These are phyloP conservation scores for Beauveria brongniartii DNA, from an alignment of 2,329 filamentous ascomycete species.

Conservation along the genomic window DNA sequence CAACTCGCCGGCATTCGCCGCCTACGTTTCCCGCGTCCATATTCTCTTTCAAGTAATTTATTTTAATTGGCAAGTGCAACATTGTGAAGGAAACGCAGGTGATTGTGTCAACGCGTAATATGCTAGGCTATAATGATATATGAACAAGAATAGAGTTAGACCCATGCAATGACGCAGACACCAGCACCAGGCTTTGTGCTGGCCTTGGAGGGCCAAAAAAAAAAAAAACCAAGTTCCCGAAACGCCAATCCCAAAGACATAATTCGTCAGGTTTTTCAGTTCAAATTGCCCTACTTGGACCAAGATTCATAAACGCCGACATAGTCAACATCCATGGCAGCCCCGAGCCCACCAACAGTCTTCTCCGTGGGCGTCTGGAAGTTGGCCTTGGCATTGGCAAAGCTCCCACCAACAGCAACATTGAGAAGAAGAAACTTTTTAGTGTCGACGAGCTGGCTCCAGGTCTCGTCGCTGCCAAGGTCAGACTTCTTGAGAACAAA, in stretches of 20 bases:
- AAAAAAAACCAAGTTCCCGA: not conserved
- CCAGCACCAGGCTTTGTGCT: not conserved
- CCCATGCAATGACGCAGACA: not conserved
- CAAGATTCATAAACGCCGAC: slow-evolving; percentile 25
- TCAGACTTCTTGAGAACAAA: slow-evolving; percentile 21
- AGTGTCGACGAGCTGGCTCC: slow-evolving; percentile 23
- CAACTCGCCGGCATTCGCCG: too few relatives aligned
- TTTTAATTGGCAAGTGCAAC: not conserved
- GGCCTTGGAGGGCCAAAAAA: not conserved
- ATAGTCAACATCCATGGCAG: slow-evolving; percentile 31
- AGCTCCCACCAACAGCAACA: slow-evolving; percentile 31
- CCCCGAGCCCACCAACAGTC: slow-evolving; percentile 24
- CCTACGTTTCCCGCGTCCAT: not conserved
- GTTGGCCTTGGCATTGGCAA: slow-evolving; percentile 27
- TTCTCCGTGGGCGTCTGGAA: slow-evolving; percentile 24
- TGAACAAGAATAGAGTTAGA: not conserved
- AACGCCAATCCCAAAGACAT: not conserved
- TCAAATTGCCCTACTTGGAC: not conserved
- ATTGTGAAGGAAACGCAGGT: not conserved
- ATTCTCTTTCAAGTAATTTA: not conserved
- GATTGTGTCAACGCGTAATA: not conserved
- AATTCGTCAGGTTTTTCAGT: not conserved
- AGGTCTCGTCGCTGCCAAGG: slow-evolving; percentile 21
- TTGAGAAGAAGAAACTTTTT: slow-evolving; percentile 30
- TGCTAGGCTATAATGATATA: not conserved